Evolutionary conservation across 2,329 filamentous ascomycete species (phyloP).

Genomic region (Gremmenia infestans): DNA sequence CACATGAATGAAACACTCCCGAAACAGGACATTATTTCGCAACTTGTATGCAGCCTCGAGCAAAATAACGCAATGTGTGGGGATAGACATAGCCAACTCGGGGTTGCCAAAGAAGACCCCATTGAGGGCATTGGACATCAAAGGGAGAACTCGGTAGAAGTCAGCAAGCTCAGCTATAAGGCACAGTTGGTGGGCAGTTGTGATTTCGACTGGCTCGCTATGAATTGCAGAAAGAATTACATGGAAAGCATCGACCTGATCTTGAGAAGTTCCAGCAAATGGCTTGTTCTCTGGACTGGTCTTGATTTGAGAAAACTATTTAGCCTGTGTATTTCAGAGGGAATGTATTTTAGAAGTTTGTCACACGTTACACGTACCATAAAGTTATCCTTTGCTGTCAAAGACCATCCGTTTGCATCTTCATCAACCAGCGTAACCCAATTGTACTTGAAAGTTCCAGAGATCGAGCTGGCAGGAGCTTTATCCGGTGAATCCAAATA

Average conservation of each 20-base stretch:
- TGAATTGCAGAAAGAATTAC: background rate
- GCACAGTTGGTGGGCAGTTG: background rate
- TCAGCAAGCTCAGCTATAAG: background rate
- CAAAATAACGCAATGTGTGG: background rate
- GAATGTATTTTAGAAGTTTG: no score
- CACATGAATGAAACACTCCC: background rate
- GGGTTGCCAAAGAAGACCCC: background rate
- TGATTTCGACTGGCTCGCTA: background rate
- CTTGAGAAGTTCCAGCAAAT: background rate
- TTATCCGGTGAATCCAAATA: background rate
- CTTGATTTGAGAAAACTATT: no score
- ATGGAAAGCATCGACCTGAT: background rate
- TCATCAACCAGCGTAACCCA: slow-evolving; percentile 1
- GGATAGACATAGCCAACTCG: background rate
- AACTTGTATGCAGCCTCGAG: background rate
- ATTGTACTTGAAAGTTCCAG: background rate
- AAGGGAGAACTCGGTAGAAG: background rate
- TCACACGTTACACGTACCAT: background rate
- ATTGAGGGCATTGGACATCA: background rate
- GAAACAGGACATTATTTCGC: background rate
- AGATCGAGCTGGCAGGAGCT: background rate
- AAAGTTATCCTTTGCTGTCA: background rate
- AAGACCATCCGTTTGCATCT: background rate
- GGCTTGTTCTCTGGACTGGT: background rate
- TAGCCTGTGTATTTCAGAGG: no score